These are phyloP conservation scores for Kregervanrija fluxuum DNA, from an alignment of 805 yeast genomes.

Conservation along the genomic window DNA sequence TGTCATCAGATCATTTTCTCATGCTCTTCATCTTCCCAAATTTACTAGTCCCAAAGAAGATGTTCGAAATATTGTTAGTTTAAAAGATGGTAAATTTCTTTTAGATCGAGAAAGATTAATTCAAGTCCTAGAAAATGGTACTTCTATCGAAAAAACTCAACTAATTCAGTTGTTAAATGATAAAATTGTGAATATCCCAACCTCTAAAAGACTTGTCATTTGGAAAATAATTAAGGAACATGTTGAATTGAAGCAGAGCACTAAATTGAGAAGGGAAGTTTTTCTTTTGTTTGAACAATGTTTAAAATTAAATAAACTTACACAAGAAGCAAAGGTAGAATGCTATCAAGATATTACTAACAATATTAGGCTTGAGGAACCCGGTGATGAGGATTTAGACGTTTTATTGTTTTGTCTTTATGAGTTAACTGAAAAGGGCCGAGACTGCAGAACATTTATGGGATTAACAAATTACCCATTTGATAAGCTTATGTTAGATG, in stretches of 20 bases:
- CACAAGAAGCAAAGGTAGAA: slow-evolving; percentile 41
- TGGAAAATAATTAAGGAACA: slow-evolving; percentile 65
- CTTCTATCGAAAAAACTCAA: slow-evolving; percentile 30
- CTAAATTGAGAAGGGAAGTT: slow-evolving; percentile 39
- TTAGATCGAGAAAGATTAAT: slow-evolving; percentile 16
- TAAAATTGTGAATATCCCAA: slow-evolving; percentile 43
- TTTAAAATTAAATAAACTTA: slow-evolving; percentile 42
- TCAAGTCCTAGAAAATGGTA: slow-evolving; percentile 15
- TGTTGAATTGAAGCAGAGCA: slow-evolving; percentile 30
- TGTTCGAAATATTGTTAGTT: slow-evolving; percentile 2
- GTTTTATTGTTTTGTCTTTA: slow-evolving; percentile 41
- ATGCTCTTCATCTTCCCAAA: slow-evolving; percentile 1
- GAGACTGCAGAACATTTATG: slow-evolving; percentile 18
- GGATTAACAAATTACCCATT: slow-evolving; percentile 14
- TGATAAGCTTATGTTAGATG: slow-evolving; percentile 7
- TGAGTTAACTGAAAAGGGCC: slow-evolving; percentile 36
- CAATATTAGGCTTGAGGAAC: slow-evolving; percentile 38
- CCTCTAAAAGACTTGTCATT: slow-evolving; percentile 59
- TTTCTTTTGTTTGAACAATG: slow-evolving; percentile 49
- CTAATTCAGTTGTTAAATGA: slow-evolving; percentile 47
- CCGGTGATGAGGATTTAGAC: slow-evolving; percentile 28
- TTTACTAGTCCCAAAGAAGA: slow-evolving; percentile 4
- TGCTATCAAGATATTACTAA: slow-evolving; percentile 54
- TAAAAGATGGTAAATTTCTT: slow-evolving; percentile 6
- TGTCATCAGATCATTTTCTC: slow-evolving; percentile 6